Evolutionary conservation across 2,329 filamentous ascomycete genomes (phyloP).

Genomic region (Curvularia hawaiiensis): DNA sequence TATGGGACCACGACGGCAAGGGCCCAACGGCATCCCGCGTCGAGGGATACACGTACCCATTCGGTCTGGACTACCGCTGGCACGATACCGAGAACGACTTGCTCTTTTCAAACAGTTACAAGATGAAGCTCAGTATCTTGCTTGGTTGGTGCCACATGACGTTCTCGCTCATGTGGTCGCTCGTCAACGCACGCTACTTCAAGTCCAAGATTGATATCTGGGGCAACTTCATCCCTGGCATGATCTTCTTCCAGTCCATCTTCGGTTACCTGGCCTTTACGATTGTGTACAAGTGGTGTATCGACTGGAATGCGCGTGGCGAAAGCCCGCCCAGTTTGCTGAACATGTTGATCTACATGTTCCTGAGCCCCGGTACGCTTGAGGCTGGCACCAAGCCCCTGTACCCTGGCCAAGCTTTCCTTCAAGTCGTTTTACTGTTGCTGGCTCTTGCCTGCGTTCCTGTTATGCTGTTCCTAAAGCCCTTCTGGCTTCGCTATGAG

Average conservation of each 20-base stretch:
- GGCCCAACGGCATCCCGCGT: constrained; percentile 68
- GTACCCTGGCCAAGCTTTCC: constrained; percentile 74
- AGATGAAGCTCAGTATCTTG: constrained; percentile 99
- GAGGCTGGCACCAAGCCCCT: constrained; percentile 67
- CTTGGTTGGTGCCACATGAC: constrained; percentile 99
- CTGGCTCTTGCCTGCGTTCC: constrained; percentile 87
- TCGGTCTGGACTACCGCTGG: constrained; percentile 96
- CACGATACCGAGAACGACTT: constrained; percentile 94
- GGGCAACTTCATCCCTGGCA: constrained; percentile 95
- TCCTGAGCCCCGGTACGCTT: constrained; percentile 79
- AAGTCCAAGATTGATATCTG: constrained; percentile 94
- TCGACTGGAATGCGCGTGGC: constrained; percentile 77
- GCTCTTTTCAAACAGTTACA: constrained; percentile 97
- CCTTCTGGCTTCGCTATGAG: constrained; percentile 91
- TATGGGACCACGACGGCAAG: constrained; percentile 73
- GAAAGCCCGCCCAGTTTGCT: constrained; percentile 81
- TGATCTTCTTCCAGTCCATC: constrained; percentile 99
- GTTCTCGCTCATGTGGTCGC: constrained; percentile 91
- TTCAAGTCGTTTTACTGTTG: constrained; percentile 81
- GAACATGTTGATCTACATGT: constrained; percentile 99
- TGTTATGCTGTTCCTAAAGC: constrained; percentile 90
- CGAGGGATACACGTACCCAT: constrained; percentile 84
- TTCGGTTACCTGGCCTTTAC: constrained; percentile 95
- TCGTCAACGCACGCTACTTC: constrained; percentile 93
- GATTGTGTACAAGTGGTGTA: constrained; percentile 96